Conservation (phyloP, 1,139 yeast genomes). For the Sugiyamaella pinicola region DNA sequence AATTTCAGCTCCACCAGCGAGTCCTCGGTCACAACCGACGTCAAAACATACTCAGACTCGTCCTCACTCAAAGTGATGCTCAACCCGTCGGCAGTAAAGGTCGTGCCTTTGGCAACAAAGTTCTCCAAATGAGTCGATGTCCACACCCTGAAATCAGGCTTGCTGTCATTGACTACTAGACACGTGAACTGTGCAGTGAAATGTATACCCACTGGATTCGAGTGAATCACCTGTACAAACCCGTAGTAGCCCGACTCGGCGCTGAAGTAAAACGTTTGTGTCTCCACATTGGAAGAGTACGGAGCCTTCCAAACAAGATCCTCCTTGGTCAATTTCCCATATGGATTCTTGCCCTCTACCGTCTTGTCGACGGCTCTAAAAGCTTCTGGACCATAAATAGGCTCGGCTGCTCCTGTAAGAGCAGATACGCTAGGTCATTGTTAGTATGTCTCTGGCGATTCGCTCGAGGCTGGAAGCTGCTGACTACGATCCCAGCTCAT, state of each 20-base stretch:
- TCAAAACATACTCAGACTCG: conserved; percentile 57
- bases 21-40: conserved; percentile 67
- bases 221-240: conserved; percentile 92
- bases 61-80: conserved; percentile 64
- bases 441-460: background rate
- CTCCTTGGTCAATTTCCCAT: conserved; percentile 54
- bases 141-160: conserved; percentile 65
- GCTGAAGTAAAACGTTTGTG: conserved; percentile 87
- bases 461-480: too few species aligned
- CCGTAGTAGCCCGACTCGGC: conserved; percentile 68
- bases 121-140: conserved; percentile 87
- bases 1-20: conserved; percentile 72
- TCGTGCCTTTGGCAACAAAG: conserved; percentile 73
- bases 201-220: conserved; percentile 84
- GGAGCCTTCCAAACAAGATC: conserved; percentile 82
- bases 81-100: conserved; percentile 67
- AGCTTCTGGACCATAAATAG: conserved; percentile 91
- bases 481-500: too few species aligned
- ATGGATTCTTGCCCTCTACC: conserved; percentile 57
- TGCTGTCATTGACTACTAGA: conserved; percentile 61
- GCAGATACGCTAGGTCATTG: conserved; percentile 62
- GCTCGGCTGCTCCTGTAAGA: conserved; percentile 96
- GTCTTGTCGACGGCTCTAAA: conserved; percentile 78
- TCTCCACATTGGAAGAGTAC: conserved; percentile 85
- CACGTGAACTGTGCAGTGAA: conserved; percentile 96